Conservation (phyloP, 345 rosid species). For the Bruguiera sexangula region DNA sequence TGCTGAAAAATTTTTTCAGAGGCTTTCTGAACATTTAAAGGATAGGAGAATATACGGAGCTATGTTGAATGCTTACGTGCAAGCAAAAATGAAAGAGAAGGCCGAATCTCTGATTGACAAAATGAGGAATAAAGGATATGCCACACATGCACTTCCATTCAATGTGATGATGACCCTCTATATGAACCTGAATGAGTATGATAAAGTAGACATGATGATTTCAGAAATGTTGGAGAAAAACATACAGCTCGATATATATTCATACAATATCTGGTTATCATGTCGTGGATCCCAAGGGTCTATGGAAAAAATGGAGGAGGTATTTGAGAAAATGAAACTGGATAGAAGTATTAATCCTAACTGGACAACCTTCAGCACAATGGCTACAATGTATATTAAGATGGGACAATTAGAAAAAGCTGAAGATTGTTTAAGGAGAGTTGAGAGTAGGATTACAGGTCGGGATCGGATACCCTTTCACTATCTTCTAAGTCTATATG, state of each 20-base stretch:
- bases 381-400: slow-evolving; percentile 86
- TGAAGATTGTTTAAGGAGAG: slow-evolving; percentile 70
- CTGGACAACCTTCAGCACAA: slow-evolving; percentile 92
- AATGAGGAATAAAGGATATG: slow-evolving; percentile 69
- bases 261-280: slow-evolving; percentile 94
- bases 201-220: slow-evolving; percentile 61
- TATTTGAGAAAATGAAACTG: slow-evolving; percentile 64
- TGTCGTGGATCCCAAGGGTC: slow-evolving; percentile 69
- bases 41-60: slow-evolving; percentile 85
- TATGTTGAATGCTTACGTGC: slow-evolving; percentile 73
- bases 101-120: slow-evolving; percentile 61
- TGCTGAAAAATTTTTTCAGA: slow-evolving; percentile 64
- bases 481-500: slow-evolving; percentile 80
- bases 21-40: slow-evolving; percentile 53
- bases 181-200: slow-evolving; percentile 74
- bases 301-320: slow-evolving; percentile 67
- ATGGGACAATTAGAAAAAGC: slow-evolving; percentile 71
- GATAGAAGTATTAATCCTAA: slow-evolving; percentile 58
- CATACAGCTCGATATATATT: slow-evolving; percentile 66
- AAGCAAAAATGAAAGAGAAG: slow-evolving; percentile 53
- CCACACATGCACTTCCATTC: slow-evolving; percentile 65
- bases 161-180: slow-evolving; percentile 98
- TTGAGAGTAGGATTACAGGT: slow-evolving; percentile 80
- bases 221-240: slow-evolving; percentile 77
- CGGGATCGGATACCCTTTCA: slow-evolving; percentile 80